phyloP scores from a whole-genome alignment of 2,329 filamentous ascomycete species.

The Scedosporium boydii region DNA sequence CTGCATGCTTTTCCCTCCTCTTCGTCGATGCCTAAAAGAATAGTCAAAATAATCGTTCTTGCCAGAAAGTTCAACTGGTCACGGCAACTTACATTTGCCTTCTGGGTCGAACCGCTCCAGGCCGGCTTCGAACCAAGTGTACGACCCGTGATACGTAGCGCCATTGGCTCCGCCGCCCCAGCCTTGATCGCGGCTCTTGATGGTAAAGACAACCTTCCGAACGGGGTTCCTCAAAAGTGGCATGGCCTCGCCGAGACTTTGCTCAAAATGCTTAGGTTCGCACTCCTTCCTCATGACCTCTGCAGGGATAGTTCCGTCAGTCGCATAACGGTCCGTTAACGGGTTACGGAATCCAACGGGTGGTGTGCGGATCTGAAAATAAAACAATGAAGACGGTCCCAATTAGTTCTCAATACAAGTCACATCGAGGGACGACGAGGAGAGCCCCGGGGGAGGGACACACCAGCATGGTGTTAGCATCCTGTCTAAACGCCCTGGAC shows the following conservation, averaged over 20 bases:
- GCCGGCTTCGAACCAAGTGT: slow-evolving; percentile 56
- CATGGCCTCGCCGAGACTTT: not conserved
- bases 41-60: not conserved
- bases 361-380: slow-evolving; percentile 26
- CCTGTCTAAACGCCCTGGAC: not conserved
- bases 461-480: slow-evolving; percentile 2
- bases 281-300: not conserved
- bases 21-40: not conserved
- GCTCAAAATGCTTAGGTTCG: not conserved
- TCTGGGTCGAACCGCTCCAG: slow-evolving; percentile 37
- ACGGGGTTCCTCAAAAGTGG: slow-evolving; percentile 32
- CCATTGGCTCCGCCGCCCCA: slow-evolving; percentile 32
- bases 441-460: not conserved
- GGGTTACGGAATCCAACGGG: slow-evolving; percentile 27
- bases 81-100: slow-evolving; percentile 14
- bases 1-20: not conserved
- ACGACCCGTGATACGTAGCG: slow-evolving; percentile 36
- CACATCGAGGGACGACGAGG: no score
- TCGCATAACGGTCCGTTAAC: not conserved
- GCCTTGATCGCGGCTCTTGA: slow-evolving; percentile 50
- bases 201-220: slow-evolving; percentile 52
- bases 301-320: not conserved
- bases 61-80: not conserved
- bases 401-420: no score
- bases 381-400: not conserved